Evolutionary conservation across 2,329 filamentous ascomycete species (phyloP), one percentile per base, ranked within the genome.

Genomic region (Phyllosticta paracitricarpa): DNA sequence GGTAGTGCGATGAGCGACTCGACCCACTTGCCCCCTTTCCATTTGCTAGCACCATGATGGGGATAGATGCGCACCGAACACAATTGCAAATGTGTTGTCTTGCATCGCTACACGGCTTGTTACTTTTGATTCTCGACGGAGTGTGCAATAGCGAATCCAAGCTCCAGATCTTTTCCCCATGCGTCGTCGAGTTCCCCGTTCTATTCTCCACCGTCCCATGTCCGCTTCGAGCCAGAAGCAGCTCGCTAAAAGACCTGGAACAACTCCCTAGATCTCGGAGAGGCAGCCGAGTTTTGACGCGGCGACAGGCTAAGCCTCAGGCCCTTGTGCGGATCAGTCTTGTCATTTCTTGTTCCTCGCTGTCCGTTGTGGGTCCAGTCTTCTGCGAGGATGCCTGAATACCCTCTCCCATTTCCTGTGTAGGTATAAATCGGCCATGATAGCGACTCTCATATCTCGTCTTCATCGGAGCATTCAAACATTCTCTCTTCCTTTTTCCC

Each of bases 331-430:
- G 12, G 35, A 60, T 60, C 53, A 26, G 10, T 19, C 55, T 40
- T 51, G 28, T 55, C 52, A 53, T 56, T 56, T 60, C 58, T 56
- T 60, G 56, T 51, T n/a, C 53, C 57, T 56, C 58, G 25, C 52
- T 53, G 51, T 53, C 30, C 25, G 30, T 12, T 7, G 26, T n/a
- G 35, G 33, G 33, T 9, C 14, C 33, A 40, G 4, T 40, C 9
- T 12, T 17, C 33, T 40, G 33, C 33, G 33, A 40, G 33, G 33
- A 40, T 40, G 33, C 33, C 33, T 40, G 33, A 40, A 40, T 1
- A 40, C 33, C 33, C 33, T 40, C 33, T 40, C 33, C 19, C 33
- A 14, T 40, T 40, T 40, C 33, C 7, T 40, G 33, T 8, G 14
- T 40, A 12, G 10, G 33, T 60, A 60, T 60, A 51, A 51, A 60